Evolutionary conservation across 2,329 filamentous ascomycete genomes (phyloP), one percentile per base, ranked within the genome.

Genomic region (Calycina herbarum): DNA sequence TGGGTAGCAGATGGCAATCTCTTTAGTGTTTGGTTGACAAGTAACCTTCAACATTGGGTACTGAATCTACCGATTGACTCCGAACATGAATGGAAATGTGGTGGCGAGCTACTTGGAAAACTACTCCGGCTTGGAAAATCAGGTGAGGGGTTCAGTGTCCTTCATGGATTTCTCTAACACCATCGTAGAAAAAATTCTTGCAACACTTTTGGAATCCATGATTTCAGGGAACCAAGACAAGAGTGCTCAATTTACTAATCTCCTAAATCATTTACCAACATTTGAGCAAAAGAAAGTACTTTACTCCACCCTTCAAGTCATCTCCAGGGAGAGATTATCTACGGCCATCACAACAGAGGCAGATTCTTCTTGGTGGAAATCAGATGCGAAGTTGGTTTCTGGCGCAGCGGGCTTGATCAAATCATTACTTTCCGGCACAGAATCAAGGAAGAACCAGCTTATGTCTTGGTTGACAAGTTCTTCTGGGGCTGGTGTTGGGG

Each of bases 381-480:
- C 65, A 51, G 73, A 77, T 67, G 63, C 67, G 10, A 57, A 59
- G n/a, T 17, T 74, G 0, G 79, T 93, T 15, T 82, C 85, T 51
- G 87, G 86, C 3, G 82, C 83, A 42, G 85, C 89, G 20, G 82
- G 83, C 3, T 74, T 90, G 20, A 77, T 93, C 24, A 78, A 79
- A 58, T 71, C 73, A 0, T 70, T 91, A 0, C 74, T 88, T 1
- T 76, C 77, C 0, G 74, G 79, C n/a, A 81, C 84, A 61, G 75
- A 81, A 17, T 72, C 76, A 17, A 78, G 86, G n/a, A 84, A 81
- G 67, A 79, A 78, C 8, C 79, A 87, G 64, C 77, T 94, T 0
- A 75, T 86, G 10, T 79, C 82, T 42, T 94, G 91, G 90, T 81
- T 93, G 51, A 83, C 85, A 13, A 83, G 82, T 59, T 83, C 86